Evolutionary conservation across 2,329 filamentous ascomycete genomes (phyloP).

Genomic region (Amesomyces nigricolor): DNA sequence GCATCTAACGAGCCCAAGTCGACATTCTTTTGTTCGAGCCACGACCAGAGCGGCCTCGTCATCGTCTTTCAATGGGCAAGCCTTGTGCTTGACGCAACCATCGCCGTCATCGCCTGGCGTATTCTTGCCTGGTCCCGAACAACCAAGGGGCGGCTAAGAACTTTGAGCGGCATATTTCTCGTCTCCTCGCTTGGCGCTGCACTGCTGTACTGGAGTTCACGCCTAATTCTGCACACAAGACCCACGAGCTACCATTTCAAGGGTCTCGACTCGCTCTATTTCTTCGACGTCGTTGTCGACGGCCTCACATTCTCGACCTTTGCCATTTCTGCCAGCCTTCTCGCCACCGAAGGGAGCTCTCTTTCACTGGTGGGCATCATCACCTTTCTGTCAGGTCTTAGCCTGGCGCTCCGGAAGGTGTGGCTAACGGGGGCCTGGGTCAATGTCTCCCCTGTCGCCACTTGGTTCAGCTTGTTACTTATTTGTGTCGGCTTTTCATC

Average conservation of each 20-base stretch:
- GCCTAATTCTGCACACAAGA: constrained; percentile 27
- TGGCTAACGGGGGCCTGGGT: constrained; percentile 41
- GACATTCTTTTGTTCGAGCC: constrained; percentile 46
- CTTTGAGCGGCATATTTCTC: constrained; percentile 39
- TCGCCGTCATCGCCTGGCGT: constrained; percentile 46
- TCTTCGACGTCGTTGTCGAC: constrained; percentile 45
- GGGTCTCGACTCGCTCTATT: constrained; percentile 41
- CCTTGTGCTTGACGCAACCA: constrained; percentile 41
- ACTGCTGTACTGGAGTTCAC: constrained; percentile 34
- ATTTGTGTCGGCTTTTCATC: constrained; percentile 38
- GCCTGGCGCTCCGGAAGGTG: constrained; percentile 34
- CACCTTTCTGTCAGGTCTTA: constrained; percentile 39
- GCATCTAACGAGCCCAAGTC: constrained; percentile 38
- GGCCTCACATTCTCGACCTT: constrained; percentile 42
- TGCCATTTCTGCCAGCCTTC: constrained; percentile 40
- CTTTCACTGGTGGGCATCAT: constrained; percentile 39
- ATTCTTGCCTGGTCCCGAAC: constrained; percentile 47
- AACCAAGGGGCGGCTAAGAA: constrained; percentile 42
- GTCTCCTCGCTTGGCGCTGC: constrained; percentile 36
- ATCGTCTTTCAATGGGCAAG: constrained; percentile 41
- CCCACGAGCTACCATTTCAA: constrained; percentile 23
- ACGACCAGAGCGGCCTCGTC: constrained; percentile 36
- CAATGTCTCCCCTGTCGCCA: constrained; percentile 34
- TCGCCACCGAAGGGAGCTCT: constrained; percentile 43
- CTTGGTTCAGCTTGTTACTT: constrained; percentile 36